phyloP scores from a whole-genome alignment of 2,329 filamentous ascomycete genomes.

The Botrytis squamosa region DNA sequence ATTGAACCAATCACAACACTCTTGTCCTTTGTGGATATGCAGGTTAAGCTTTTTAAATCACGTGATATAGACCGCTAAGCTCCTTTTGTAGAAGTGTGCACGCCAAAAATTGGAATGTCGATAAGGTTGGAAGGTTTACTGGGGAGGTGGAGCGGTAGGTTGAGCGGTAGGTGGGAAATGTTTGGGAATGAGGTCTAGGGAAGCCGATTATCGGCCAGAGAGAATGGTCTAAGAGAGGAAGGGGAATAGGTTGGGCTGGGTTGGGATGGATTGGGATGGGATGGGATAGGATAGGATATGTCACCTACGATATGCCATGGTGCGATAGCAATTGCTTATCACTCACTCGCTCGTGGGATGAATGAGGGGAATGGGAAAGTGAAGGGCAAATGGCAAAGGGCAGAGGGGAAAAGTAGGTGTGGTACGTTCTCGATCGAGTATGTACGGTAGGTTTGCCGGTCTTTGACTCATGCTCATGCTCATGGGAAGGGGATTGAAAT shows the following conservation, averaged over 20 bases:
- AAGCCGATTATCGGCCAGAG: not conserved
- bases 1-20: not conserved
- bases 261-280: not conserved
- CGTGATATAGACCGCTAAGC: fast-evolving
- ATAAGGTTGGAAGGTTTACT: no score
- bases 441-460: not conserved
- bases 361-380: not conserved
- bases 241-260: not conserved
- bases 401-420: not conserved
- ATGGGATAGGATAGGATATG: not conserved
- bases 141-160: no score
- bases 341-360: not conserved
- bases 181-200: not conserved
- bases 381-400: no score
- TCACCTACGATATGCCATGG: not conserved
- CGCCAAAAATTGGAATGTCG: no score
- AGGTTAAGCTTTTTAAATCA: not conserved
- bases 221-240: not conserved
- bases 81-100: not conserved
- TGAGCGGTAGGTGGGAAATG: not conserved
- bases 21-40: not conserved
- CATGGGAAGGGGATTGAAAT: not conserved
- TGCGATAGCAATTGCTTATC: not conserved
- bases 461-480: not conserved
- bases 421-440: not conserved